Evolutionary conservation across 257 asterid species (phyloP).

Genomic region (Fraxinus quadrangulata): DNA sequence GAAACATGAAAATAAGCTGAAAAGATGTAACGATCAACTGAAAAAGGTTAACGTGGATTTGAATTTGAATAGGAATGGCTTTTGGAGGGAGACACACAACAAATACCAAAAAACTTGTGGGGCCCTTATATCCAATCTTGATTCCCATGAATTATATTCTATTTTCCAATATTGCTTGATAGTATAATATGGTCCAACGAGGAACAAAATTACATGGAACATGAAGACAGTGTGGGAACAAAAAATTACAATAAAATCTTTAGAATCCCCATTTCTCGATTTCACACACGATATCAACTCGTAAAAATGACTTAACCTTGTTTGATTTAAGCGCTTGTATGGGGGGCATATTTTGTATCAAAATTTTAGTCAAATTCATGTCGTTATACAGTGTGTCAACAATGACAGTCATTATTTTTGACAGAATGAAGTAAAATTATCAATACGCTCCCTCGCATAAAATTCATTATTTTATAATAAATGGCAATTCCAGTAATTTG

Average conservation of each 20-base stretch:
- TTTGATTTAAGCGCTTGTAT: no score
- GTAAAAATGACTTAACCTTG: no score
- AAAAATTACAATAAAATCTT: background rate
- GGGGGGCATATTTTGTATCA: no score
- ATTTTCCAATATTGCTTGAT: background rate
- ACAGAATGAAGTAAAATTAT: no score
- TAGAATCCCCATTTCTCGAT: slow-evolving; percentile 4
- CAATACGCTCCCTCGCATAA: no score
- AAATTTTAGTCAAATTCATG: no score
- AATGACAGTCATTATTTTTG: no score
- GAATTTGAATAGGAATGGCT: slow-evolving; percentile 26
- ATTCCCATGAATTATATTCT: background rate
- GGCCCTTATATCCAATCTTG: background rate
- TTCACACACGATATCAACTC: background rate
- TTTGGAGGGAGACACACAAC: background rate
- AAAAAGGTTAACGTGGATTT: slow-evolving; percentile 6
- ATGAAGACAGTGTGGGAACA: background rate
- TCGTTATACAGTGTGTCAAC: no score
- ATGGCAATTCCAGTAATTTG: no score
- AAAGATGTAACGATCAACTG: slow-evolving; percentile 31
- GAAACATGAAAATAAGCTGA: background rate
- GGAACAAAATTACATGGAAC: background rate
- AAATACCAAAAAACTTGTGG: background rate
- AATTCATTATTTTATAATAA: no score
- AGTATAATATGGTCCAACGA: background rate